Evolutionary conservation across 192 early-diverging fungal genomes (phyloP), one percentile per base, ranked within the genome.

Genomic region (Linderina pennispora): DNA sequence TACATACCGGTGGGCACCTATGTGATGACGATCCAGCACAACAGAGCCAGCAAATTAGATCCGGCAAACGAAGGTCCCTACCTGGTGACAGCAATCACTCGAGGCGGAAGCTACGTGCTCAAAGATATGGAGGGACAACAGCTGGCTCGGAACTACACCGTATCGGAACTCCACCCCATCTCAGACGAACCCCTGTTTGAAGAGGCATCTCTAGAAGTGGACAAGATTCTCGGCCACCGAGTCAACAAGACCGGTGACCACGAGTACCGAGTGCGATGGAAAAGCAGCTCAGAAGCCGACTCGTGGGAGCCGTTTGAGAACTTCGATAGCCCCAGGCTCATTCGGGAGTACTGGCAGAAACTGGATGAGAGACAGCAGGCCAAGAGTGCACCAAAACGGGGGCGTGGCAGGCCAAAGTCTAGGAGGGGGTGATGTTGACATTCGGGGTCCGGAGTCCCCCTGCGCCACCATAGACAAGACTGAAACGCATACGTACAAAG

Each of bases 61-160:
- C 41, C 26, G 22, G 40, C 16, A 33, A 43, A 65, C 23, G 52
- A 62, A 26, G 50, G 62, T 41, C 58, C 58, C 10, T 65, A 40
- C 39, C 66, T 43, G n/a, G 62, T 62, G 14, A 18, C 46, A 0
- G 0, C 15, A 3, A 23, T 22, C 3, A 61, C 45, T 17, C 36
- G 31, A 19, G 50, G 24, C 4, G 58, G 42, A 3, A 61, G 28
- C 32, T 63, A 65, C 22, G 23, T n/a, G 1, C 48, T 65, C 2
- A 16, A 44, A 45, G 58, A 63, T 25, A 35, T 45, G 22, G 53
- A 49, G 11, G 50, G 57, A 1, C 39, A 63, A 5, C 3, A 45
- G 9, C 42, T 65, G 18, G 35, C 24, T 21, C 25, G 44, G 4
- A 43, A 55, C 8, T 61, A 41, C 24, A 31, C 58, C 2, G 50